These are phyloP conservation scores for Sugiyamaella mastotermitis DNA, from an alignment of 805 yeast species.

Conservation along the genomic window DNA sequence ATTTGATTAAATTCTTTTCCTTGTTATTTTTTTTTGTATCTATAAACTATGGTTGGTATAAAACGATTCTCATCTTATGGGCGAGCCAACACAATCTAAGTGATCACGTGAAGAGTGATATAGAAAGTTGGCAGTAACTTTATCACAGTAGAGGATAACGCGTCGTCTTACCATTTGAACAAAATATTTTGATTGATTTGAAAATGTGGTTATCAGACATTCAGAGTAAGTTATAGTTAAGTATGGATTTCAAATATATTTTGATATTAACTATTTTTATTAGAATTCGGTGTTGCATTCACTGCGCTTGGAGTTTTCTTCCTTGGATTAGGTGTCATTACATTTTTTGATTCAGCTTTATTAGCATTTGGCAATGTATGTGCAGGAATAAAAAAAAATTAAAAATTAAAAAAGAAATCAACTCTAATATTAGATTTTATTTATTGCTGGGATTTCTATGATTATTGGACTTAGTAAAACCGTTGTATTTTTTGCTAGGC, in stretches of 20 bases:
- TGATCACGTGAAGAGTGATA: no score
- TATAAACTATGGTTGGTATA: no score
- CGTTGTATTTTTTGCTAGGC: conserved; percentile 74
- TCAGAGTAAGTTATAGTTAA: conserved; percentile 29
- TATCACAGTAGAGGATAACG: no score
- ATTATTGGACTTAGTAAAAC: conserved; percentile 88
- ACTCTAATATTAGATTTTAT: conserved; percentile 38
- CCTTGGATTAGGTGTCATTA: conserved; percentile 73
- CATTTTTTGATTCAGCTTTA: conserved; percentile 83
- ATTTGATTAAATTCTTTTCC: no score
- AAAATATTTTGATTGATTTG: no score
- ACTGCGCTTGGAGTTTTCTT: conserved; percentile 75
- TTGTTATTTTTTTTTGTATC: no score
- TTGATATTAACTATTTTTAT: conserved; percentile 15
- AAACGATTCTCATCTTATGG: no score
- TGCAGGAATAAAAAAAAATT: background rate
- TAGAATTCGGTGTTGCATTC: conserved; percentile 88
- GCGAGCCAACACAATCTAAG: no score
- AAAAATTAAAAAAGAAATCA: background rate
- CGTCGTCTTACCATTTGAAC: no score
- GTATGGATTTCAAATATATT: background rate
- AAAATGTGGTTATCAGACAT: conserved; percentile 20
- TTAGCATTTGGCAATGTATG: conserved; percentile 78
- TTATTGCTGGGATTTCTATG: conserved; percentile 73
- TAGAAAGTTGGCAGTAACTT: no score